Evolutionary conservation across 805 yeast species (phyloP).

Genomic region (Pichia cephalocereana): DNA sequence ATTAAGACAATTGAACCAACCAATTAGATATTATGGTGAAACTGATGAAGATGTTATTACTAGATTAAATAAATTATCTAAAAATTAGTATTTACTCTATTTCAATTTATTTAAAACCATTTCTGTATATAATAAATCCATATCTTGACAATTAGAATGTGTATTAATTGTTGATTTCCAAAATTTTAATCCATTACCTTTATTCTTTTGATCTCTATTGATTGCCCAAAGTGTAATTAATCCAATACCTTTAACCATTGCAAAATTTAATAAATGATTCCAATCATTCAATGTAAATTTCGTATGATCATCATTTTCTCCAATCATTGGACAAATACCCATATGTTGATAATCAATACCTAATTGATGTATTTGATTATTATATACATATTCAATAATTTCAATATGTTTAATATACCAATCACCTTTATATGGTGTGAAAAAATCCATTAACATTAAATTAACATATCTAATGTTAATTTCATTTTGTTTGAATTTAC

Average conservation of each 20-base stretch:
- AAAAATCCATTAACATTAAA: conserved; percentile 26
- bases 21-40: conserved; percentile 19
- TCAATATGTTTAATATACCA: conserved; percentile 25
- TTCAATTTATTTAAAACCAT: conserved; percentile 10
- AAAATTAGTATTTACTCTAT: not conserved
- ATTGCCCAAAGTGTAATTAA: conserved; percentile 25
- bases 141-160: conserved; percentile 16
- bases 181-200: no score
- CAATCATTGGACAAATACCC: conserved; percentile 29
- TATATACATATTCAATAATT: conserved; percentile 12
- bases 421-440: conserved; percentile 16
- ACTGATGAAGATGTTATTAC: conserved; percentile 15
- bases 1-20: conserved; percentile 13
- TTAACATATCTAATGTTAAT: conserved; percentile 15
- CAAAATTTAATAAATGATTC: conserved; percentile 15
- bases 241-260: conserved; percentile 15
- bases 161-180: conserved; percentile 7
- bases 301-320: conserved; percentile 23
- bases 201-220: conserved; percentile 23
- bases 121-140: conserved; percentile 16
- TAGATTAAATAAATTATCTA: conserved; percentile 10
- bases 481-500: conserved; percentile 4
- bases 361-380: conserved; percentile 9
- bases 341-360: conserved; percentile 15
- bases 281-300: conserved; percentile 18